These are phyloP conservation scores for Vitis rupestris DNA, from an alignment of 164 flowering plant genomes.

Conservation along the genomic window DNA sequence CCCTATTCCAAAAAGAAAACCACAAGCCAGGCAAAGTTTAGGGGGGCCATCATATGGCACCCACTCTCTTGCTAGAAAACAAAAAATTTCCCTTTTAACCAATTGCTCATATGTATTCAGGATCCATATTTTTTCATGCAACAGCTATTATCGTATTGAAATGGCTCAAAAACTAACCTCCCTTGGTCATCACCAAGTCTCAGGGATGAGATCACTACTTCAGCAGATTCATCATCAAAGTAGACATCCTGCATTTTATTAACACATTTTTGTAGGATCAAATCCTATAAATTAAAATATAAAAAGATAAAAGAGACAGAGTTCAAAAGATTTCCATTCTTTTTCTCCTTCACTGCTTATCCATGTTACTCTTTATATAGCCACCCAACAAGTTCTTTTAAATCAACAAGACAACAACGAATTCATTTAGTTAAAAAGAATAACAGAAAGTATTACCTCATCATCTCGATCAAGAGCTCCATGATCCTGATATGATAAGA, in stretches of 20 bases:
- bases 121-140: too few species aligned
- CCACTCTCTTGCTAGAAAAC: too few species aligned
- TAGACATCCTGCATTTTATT: slow-evolving; percentile 71
- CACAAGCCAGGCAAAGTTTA: too few species aligned
- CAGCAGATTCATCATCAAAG: slow-evolving; percentile 98
- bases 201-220: slow-evolving; percentile 92
- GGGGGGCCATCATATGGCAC: too few species aligned
- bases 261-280: background rate
- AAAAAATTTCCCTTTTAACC: too few species aligned
- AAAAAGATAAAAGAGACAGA: background rate
- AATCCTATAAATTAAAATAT: background rate
- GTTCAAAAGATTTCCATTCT: background rate
- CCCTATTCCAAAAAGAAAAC: too few species aligned
- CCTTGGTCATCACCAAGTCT: slow-evolving; percentile 96
- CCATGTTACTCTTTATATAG: background rate
- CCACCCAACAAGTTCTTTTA: background rate
- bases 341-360: background rate
- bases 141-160: background rate
- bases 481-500: slow-evolving; percentile 54
- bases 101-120: too few species aligned
- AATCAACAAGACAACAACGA: background rate
- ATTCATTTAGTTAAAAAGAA: background rate
- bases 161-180: slow-evolving; percentile 47
- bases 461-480: slow-evolving; percentile 82
- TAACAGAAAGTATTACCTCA: slow-evolving; percentile 55